These are phyloP conservation scores for Lactifluus volemus DNA, from an alignment of 768 basidiomycete species.

Conservation along the genomic window DNA sequence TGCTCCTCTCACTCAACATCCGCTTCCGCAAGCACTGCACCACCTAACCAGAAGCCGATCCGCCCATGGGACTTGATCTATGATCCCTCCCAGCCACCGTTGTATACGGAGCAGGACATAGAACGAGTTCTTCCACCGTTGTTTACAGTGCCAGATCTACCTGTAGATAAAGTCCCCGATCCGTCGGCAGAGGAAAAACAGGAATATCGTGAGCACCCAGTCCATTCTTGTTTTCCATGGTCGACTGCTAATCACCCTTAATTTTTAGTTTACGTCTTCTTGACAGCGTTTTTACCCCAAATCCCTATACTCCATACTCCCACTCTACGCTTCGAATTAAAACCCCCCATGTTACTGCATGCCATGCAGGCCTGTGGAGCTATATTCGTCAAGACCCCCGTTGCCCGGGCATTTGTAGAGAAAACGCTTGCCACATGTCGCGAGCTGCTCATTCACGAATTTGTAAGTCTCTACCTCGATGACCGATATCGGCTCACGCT, in stretches of 20 bases:
- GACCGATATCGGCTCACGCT: neutral
- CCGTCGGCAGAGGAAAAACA: constrained; percentile 41
- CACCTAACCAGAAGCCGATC: neutral
- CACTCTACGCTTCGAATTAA: constrained; percentile 42
- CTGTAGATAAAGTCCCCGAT: constrained; percentile 3
- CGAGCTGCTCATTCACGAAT: constrained; percentile 44
- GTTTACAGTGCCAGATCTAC: neutral
- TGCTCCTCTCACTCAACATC: neutral
- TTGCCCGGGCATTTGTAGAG: constrained; percentile 41
- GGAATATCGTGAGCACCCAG: constrained; percentile 42
- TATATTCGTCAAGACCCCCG: constrained; percentile 43
- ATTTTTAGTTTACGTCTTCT: constrained; percentile 43
- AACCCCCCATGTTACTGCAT: constrained; percentile 41
- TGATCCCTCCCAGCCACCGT: neutral
- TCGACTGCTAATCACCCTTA: neutral
- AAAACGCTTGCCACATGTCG: constrained; percentile 35
- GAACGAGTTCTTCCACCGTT: neutral
- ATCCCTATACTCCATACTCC: constrained; percentile 48
- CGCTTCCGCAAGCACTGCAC: neutral
- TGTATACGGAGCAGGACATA: constrained; percentile 2
- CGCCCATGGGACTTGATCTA: neutral
- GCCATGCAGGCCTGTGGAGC: constrained; percentile 58
- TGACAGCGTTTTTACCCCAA: constrained; percentile 44
- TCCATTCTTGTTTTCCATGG: neutral
- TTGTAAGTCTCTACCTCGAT: constrained; percentile 34